phyloP scores from a whole-genome alignment of 148 eudicot genomes.

The Selenicereus undatus region DNA sequence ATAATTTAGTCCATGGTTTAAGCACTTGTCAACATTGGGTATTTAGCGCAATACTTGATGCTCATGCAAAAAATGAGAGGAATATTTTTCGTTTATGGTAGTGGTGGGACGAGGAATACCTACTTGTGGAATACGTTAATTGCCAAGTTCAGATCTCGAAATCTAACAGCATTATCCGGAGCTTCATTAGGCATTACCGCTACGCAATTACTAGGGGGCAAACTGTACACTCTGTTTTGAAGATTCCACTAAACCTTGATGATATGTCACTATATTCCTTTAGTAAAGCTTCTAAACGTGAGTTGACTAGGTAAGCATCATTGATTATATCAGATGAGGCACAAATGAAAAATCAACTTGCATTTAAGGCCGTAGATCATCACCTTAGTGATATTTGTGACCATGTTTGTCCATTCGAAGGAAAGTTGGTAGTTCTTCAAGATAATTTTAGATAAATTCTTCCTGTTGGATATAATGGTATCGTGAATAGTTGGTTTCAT shows the following conservation, averaged over 20 bases:
- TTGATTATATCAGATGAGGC: background rate
- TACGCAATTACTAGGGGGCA: background rate
- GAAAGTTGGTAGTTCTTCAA: background rate
- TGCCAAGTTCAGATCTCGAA: background rate
- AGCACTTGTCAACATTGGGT: background rate
- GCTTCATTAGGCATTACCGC: background rate
- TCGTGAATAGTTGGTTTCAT: background rate
- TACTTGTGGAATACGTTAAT: slow-evolving; percentile 12
- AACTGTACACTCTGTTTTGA: background rate
- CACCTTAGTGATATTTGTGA: background rate
- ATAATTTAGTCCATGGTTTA: too few relatives aligned
- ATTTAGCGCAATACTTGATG: background rate
- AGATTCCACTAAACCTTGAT: background rate
- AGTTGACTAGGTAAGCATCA: background rate
- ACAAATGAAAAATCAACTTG: background rate
- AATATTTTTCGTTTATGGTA: background rate
- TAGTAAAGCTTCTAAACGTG: background rate
- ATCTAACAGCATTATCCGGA: background rate
- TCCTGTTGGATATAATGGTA: background rate
- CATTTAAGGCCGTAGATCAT: background rate
- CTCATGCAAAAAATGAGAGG: background rate
- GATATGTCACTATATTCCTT: background rate
- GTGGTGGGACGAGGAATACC: slow-evolving; percentile 6
- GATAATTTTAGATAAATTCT: background rate
- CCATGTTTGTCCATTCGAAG: background rate